Conservation (phyloP, 2,329 filamentous ascomycete genomes). For the Fusarium camptoceras region DNA sequence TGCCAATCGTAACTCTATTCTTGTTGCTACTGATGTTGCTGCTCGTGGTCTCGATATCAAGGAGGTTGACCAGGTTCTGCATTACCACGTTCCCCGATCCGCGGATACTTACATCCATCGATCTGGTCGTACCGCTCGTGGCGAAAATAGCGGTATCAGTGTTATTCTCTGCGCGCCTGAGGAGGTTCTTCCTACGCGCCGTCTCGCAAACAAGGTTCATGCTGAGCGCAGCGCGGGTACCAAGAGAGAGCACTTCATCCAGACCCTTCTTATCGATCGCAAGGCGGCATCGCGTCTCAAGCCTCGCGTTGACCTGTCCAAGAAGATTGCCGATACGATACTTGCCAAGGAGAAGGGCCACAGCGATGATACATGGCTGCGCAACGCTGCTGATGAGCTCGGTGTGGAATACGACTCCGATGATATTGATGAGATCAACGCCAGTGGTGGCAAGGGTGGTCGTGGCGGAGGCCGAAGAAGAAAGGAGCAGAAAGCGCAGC, state of each 20-base stretch:
- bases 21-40: conserved; percentile 93
- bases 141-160: conserved; percentile 79
- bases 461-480: conserved; percentile 78
- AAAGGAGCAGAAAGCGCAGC: conserved; percentile 77
- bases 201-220: conserved; percentile 90
- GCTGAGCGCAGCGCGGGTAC: conserved; percentile 61
- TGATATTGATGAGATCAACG: conserved; percentile 85
- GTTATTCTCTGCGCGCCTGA: conserved; percentile 92
- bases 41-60: conserved; percentile 94
- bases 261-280: conserved; percentile 84
- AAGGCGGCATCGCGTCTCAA: conserved; percentile 81
- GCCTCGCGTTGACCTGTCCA: conserved; percentile 82
- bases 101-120: conserved; percentile 96
- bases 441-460: conserved; percentile 70
- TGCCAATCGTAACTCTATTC: conserved; percentile 72
- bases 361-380: conserved; percentile 86
- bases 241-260: conserved; percentile 75
- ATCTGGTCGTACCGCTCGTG: conserved; percentile 92
- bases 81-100: conserved; percentile 93
- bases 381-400: conserved; percentile 86
- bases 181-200: conserved; percentile 85
- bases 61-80: conserved; percentile 87
- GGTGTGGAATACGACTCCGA: conserved; percentile 95
- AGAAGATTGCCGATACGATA: conserved; percentile 83
- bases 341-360: conserved; percentile 89